Base-by-base conservation (phyloP, 805 yeast genomes). In the Lachancea lanzarotensis region DNA sequence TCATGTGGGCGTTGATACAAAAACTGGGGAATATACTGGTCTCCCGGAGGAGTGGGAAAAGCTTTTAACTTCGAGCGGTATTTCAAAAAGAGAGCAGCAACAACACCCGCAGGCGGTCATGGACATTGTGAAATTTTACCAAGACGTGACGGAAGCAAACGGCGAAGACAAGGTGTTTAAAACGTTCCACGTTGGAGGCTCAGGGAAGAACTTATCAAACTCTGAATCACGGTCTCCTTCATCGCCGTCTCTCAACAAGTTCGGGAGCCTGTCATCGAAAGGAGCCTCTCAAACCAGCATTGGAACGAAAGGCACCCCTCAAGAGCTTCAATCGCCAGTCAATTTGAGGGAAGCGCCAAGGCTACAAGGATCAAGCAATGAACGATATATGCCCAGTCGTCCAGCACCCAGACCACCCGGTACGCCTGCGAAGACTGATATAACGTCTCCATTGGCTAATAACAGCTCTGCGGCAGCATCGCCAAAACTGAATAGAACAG, bases 61-160 rank as follows among this genome's bases (percentile, higher is more conserved):
- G 50, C 71, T 90, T 30, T 72, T 93, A 43, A 75, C 82, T 11
- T 85, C 93, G 1, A 84, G 89, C 56, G 96, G 96, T 43, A 89
- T 93, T 47, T 79, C 96, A 5, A 80, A 77, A 51, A 84, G 78
- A 51, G 98, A 93, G 57, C 95, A 88, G 67, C 82, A 82, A 59
- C 85, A 83, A 49, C 87, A 93, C 64, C 96, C 97, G 1, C 90
- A 87, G 63, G 96, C 96, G 1, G 95, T 93, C 4, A 84, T 84
- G 74, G 95, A 88, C 57, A 89, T 86, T 48, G 88, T 88, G 22
- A 88, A 86, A 36, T 88, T 88, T 60, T 88, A 88, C 63, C 86
- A 81, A 56, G 84, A 81, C 52, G 72, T 68, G 22, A 67, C 74
- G 0, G 71, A 70, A 36, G 48, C 61, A 2, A 68, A 63, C 39